Evolutionary conservation across 1,139 yeast species (phyloP).

Genomic region (Taphrina flavorubra): DNA sequence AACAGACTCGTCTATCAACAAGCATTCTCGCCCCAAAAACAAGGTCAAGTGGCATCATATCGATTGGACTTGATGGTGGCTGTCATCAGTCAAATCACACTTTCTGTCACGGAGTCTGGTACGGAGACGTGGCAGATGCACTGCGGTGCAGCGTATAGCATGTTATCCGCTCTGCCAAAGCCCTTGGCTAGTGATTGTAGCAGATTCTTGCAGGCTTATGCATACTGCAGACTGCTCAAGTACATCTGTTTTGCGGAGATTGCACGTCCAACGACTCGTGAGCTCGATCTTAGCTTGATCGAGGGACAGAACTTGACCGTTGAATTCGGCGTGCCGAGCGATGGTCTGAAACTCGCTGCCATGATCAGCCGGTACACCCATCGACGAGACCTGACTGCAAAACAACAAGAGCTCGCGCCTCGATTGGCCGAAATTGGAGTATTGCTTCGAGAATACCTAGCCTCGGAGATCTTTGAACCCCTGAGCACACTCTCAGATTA

Average conservation of each 20-base stretch:
- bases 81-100: conserved; percentile 27
- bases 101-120: conserved; percentile 32
- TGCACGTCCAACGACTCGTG: conserved; percentile 24
- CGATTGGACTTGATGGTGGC: conserved; percentile 19
- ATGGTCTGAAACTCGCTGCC: conserved; percentile 24
- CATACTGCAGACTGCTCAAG: conserved; percentile 30
- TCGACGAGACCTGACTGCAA: neutral
- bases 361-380: conserved; percentile 20
- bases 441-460: conserved; percentile 14
- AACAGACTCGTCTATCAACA: conserved; percentile 20
- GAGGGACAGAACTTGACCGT: conserved; percentile 9
- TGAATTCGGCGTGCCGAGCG: conserved; percentile 30
- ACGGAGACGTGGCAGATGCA: conserved; percentile 33
- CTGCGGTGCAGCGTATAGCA: conserved; percentile 31
- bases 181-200: conserved; percentile 7
- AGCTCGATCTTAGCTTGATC: conserved; percentile 16
- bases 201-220: conserved; percentile 12
- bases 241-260: conserved; percentile 34
- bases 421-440: conserved; percentile 3
- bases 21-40: neutral
- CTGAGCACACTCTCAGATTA: conserved; percentile 7
- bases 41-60: neutral
- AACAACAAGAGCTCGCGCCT: neutral
- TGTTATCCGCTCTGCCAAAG: neutral
- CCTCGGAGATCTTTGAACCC: neutral